These are phyloP conservation scores for Dryas octopetala DNA, from an alignment of 306 rosid species.

Conservation along the genomic window DNA sequence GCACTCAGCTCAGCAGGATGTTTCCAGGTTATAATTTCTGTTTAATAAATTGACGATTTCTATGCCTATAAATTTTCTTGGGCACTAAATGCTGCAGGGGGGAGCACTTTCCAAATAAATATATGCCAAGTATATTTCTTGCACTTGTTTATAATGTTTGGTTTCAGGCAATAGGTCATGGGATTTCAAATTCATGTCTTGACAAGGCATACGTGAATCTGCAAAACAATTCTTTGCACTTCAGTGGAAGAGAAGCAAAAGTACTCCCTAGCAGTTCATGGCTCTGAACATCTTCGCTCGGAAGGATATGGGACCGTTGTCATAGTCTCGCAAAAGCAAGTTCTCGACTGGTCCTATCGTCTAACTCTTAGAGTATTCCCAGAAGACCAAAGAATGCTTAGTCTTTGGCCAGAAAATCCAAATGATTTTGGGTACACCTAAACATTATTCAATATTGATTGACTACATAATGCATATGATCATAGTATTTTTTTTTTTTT, in stretches of 20 bases:
- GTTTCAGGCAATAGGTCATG: conserved; percentile 65
- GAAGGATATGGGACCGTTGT: conserved; percentile 75
- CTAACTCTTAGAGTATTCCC: conserved; percentile 52
- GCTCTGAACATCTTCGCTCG: not conserved
- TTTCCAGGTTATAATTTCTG: conserved; percentile 52
- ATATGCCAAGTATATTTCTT: too few species aligned
- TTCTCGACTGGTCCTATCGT: conserved; percentile 75
- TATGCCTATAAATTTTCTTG: too few species aligned
- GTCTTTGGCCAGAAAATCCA: conserved; percentile 62
- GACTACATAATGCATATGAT: too few species aligned
- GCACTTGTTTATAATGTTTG: not conserved
- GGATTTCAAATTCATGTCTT: conserved; percentile 52
- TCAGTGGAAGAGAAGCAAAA: conserved; percentile 58
- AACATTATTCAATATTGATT: too few species aligned
- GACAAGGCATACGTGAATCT: conserved; percentile 46
- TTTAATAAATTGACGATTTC: too few species aligned
- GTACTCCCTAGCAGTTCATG: conserved; percentile 38
- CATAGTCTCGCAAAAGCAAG: conserved; percentile 49
- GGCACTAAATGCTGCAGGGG: too few species aligned
- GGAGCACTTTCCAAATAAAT: too few species aligned
- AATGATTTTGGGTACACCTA: conserved; percentile 43
- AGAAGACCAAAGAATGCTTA: conserved; percentile 44
- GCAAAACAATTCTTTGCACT: conserved; percentile 56
- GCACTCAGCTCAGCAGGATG: conserved; percentile 62
- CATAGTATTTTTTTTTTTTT: too few species aligned